A percentile compares a stretch with the other conserved stretches of the same genome.
Evolutionary conservation across 2,329 filamentous ascomycete genomes (phyloP).

Genomic region (Calycina herbarum): DNA sequence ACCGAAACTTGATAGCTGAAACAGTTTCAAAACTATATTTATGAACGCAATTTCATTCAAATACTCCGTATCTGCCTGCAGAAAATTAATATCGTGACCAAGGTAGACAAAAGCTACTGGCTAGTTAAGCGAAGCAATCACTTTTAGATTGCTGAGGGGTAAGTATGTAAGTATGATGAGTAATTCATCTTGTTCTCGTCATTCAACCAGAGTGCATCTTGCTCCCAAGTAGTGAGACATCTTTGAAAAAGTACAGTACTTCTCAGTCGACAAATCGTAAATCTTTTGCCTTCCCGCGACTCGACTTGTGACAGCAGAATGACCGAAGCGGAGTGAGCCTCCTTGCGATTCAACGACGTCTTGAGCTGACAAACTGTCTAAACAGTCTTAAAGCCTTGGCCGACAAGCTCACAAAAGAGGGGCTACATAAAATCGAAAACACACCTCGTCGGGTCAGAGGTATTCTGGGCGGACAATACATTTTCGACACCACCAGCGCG

Average conservation of each 20-base stretch:
- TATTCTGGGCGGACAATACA: constrained; percentile 28
- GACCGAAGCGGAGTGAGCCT: not conserved
- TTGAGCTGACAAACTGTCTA: not conserved
- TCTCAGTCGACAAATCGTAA: not conserved
- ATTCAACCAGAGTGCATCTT: not conserved
- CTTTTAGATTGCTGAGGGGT: not conserved
- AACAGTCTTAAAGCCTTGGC: constrained; percentile 21
- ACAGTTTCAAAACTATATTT: no score
- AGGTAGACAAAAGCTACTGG: not conserved
- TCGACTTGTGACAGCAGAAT: not conserved
- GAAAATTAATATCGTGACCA: no score
- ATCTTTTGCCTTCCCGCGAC: not conserved
- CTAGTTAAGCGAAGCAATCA: not conserved
- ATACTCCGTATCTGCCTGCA: no score
- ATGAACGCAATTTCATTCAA: no score
- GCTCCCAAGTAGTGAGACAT: not conserved
- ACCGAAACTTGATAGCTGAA: no score
- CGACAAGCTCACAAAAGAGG: constrained; percentile 28
- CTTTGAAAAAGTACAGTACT: not conserved
- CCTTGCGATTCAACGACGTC: not conserved
- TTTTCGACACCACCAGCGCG: constrained; percentile 42
- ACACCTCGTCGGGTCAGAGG: constrained; percentile 34
- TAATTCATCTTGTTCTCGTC: not conserved
- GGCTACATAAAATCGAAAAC: constrained; percentile 31
- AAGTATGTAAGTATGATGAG: not conserved